phyloP scores from a whole-genome alignment of 805 yeast species.

The Sporopachydermia quercuum region DNA sequence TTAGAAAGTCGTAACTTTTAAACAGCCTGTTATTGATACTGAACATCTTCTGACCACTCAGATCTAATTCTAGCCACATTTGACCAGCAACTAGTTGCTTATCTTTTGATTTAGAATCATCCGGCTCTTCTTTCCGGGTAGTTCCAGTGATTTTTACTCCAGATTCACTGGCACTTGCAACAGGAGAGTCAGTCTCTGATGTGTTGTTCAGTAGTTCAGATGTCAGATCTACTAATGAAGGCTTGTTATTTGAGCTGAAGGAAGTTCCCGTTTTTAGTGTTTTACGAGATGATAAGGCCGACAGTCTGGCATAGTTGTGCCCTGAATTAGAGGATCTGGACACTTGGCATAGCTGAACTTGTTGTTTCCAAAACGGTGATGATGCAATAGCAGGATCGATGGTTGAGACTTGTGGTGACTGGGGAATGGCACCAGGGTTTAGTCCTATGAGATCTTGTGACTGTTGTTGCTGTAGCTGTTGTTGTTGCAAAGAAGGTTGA shows the following conservation, averaged over 20 bases:
- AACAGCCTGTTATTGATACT: constrained; percentile 60
- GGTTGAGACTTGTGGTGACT: constrained; percentile 11
- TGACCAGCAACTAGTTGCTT: constrained; percentile 30
- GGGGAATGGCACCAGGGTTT: constrained; percentile 11
- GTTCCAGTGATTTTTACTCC: constrained; percentile 14
- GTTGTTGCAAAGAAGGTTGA: constrained; percentile 8
- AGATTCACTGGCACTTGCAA: constrained; percentile 24
- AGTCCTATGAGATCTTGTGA: constrained; percentile 15
- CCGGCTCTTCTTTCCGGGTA: constrained; percentile 2
- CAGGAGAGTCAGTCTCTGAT: constrained; percentile 15
- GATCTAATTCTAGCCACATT: constrained; percentile 87
- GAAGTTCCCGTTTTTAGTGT: constrained; percentile 20
- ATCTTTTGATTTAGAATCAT: constrained; percentile 8
- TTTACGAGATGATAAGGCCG: constrained; percentile 46
- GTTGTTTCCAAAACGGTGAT: constrained; percentile 63
- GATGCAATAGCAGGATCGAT: constrained; percentile 22
- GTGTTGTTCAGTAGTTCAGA: constrained; percentile 13
- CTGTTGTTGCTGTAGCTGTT: constrained; percentile 11
- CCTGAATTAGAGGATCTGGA: constrained; percentile 56
- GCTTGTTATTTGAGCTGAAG: constrained; percentile 10
- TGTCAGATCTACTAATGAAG: constrained; percentile 10
- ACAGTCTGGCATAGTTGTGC: constrained; percentile 73
- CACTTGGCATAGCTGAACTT: constrained; percentile 52
- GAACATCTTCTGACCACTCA: constrained; percentile 76
- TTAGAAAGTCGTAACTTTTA: constrained; percentile 60